phyloP scores from a whole-genome alignment of 2,329 filamentous ascomycete species.

The Westerdykella aurantiaca region DNA sequence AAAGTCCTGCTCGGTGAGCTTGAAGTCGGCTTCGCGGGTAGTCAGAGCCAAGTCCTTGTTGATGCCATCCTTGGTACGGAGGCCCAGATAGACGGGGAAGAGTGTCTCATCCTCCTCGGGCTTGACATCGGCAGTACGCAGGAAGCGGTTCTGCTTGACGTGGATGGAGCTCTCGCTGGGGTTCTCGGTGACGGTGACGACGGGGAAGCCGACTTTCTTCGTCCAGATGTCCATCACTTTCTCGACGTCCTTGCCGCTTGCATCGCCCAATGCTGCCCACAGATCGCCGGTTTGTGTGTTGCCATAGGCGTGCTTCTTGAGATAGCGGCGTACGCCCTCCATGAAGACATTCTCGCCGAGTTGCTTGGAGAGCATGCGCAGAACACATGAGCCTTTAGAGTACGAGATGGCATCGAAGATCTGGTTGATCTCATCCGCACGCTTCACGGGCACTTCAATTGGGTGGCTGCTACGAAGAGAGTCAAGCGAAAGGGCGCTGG shows the following conservation, averaged over 20 bases:
- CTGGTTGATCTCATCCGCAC: constrained; percentile 93
- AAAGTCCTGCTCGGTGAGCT: constrained; percentile 64
- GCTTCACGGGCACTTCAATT: constrained; percentile 93
- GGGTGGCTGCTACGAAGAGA: constrained; percentile 91
- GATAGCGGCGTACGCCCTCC: constrained; percentile 81
- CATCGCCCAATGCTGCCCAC: constrained; percentile 80
- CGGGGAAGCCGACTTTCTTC: constrained; percentile 90
- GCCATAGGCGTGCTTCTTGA: constrained; percentile 94
- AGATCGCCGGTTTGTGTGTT: constrained; percentile 90
- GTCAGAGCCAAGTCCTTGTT: constrained; percentile 68
- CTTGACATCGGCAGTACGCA: constrained; percentile 87
- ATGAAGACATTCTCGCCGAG: constrained; percentile 89
- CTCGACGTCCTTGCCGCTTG: constrained; percentile 85
- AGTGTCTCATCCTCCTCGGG: constrained; percentile 85
- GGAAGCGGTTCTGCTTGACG: constrained; percentile 90
- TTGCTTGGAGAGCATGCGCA: constrained; percentile 96
- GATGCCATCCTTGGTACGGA: constrained; percentile 78
- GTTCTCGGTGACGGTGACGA: constrained; percentile 78
- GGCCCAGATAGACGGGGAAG: constrained; percentile 82
- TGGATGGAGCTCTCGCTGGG: constrained; percentile 66
- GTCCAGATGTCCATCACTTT: constrained; percentile 95
- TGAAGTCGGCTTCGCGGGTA: constrained; percentile 69
- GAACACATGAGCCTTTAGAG: constrained; percentile 89
- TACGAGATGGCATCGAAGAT: constrained; percentile 98
- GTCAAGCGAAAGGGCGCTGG: constrained; percentile 80